phyloP scores from a whole-genome alignment of 257 asterid species.

The Solanum gandarillasii region DNA sequence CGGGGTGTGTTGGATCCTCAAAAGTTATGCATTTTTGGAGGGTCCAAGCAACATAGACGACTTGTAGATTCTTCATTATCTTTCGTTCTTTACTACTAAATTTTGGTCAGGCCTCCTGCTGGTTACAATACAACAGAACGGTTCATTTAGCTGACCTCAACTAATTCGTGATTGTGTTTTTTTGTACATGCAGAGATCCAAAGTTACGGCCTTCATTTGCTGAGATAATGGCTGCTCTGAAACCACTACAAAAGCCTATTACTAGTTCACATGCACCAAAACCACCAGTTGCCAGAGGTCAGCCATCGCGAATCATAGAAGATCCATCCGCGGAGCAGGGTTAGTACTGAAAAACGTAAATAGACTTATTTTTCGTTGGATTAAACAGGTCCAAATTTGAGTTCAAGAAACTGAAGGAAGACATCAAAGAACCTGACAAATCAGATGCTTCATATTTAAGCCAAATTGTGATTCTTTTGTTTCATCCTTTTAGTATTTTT shows the following conservation, averaged over 20 bases:
- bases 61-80: not conserved
- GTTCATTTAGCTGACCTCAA: not conserved
- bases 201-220: constrained; percentile 73
- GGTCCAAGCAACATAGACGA: not conserved
- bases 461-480: constrained; percentile 11
- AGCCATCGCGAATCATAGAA: constrained; percentile 21
- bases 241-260: constrained; percentile 73
- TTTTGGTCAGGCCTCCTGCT: not conserved
- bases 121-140: not conserved
- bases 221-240: constrained; percentile 84
- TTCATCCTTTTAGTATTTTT: constrained; percentile 11
- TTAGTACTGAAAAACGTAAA: constrained; percentile 12
- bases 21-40: not conserved
- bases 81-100: not conserved
- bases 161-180: not conserved
- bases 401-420: constrained; percentile 2
- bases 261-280: constrained; percentile 36
- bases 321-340: constrained; percentile 11
- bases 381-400: constrained; percentile 1
- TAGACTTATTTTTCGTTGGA: not conserved
- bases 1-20: not conserved
- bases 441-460: constrained; percentile 1
- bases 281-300: constrained; percentile 27
- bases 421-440: constrained; percentile 5
- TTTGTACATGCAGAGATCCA: constrained; percentile 46